Evolutionary conservation across 108 stramenopile species (phyloP).

Genomic region (Conticribra guillardii): DNA sequence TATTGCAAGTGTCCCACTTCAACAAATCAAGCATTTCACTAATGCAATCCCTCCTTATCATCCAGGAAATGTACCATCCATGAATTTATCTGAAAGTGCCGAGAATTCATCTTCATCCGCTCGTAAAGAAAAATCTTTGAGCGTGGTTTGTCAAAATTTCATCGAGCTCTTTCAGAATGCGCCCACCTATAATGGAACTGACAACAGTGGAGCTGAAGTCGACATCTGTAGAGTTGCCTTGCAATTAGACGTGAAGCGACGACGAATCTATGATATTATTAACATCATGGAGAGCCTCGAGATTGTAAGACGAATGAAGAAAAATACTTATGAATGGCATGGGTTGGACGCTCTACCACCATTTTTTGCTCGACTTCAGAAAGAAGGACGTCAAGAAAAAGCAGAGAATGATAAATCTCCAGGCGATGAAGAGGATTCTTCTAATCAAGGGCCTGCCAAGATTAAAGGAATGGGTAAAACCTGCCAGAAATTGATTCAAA

Average conservation of each 20-base stretch:
- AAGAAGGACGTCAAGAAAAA: constrained; percentile 54
- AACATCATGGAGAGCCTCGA: constrained; percentile 91
- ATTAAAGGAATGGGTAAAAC: constrained; percentile 82
- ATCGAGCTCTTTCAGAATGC: constrained; percentile 50
- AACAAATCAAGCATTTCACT: constrained; percentile 12
- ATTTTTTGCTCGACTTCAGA: constrained; percentile 73
- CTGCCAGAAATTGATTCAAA: constrained; percentile 83
- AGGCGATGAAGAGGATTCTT: constrained; percentile 2
- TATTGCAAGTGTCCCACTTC: constrained; percentile 6
- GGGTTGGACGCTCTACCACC: constrained; percentile 63
- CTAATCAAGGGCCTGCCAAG: background rate
- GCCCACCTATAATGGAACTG: constrained; percentile 22
- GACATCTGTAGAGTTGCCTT: constrained; percentile 76
- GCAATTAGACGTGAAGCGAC: constrained; percentile 84
- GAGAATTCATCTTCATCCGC: background rate
- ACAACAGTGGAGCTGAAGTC: constrained; percentile 39
- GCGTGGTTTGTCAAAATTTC: constrained; percentile 76
- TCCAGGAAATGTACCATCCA: background rate
- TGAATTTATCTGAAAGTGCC: background rate
- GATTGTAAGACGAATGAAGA: constrained; percentile 76
- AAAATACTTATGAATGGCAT: constrained; percentile 93
- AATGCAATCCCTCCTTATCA: background rate
- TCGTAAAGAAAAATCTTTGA: constrained; percentile 85
- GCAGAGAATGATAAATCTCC: background rate
- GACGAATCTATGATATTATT: constrained; percentile 95